Evolutionary conservation across 352 stramenopile genomes (phyloP), one percentile per base, ranked within the genome.

Genomic region (Phytophthora citricola): DNA sequence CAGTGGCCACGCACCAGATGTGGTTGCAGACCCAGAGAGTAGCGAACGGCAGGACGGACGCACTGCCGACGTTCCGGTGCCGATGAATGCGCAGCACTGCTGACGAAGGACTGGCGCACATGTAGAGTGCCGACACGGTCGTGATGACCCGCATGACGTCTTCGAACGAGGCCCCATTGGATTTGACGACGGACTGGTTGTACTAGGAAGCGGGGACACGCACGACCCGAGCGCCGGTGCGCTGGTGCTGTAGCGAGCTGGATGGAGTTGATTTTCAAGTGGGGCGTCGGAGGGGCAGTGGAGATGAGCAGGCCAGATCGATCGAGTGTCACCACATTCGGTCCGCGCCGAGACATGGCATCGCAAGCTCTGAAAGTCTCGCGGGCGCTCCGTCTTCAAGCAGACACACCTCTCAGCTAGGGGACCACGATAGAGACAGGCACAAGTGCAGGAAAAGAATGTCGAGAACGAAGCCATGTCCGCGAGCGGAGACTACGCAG

Each of bases 11-110:
- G 58, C 76, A 92, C 82, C 82, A 91, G 39, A 89, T 87, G 69
- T 91, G 81, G 58, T 87, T 86, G 69, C 79, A 87, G 36, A 68
- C 66, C 81, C 82, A 93, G 27, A 93, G 78, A 40, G 83, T 79
- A 10, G 81, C 81, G 22, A 91, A 81, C 17, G 85, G 83, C 20
- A 89, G 61, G 27, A 91, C 54, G 11, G 83, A 82, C 6, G 61
- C 59, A 40, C 57, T 63, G 7, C 78, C 81, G 1, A 82, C 85
- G 31, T 71, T 46, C 26, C 60, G 69, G n/a, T 71, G 52, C 58
- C 78, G 84, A 62, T 89, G 76, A 48, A 92, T 88, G 17, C 66
- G 70, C 41, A 81, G 77, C 24, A 93, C 66, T 2, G 71, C 43
- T 4, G 72, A 75, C 20, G 70, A 74, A 24, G 85, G 85, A 56